Evolutionary conservation across 805 yeast genomes (phyloP), one percentile per base, ranked within the genome.

Genomic region (Cyberlindnera galapagoensis): DNA sequence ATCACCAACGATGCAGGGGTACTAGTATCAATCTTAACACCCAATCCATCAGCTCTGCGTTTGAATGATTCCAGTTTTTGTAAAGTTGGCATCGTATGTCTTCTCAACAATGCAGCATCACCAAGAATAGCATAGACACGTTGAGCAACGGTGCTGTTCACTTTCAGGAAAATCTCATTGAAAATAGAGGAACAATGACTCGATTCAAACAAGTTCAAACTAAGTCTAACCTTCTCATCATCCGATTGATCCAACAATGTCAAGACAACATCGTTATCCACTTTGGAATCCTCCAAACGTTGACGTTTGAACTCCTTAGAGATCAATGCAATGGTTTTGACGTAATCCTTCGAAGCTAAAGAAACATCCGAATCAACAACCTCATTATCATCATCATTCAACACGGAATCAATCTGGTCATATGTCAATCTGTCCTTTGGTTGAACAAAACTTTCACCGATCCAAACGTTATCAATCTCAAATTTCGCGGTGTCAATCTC

Each of bases 121-220:
- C 97, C 96, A 24, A 90, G 63, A 4, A 69, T 72, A 2, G 90
- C 74, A 48, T 80, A 80, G 11, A 81, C 61, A 46, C 71, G 76
- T 42, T 85, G 83, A 1, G 97, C 98, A 34, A 92, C 76, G 1
- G 94, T 84, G 26, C 76, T 66, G 58, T 92, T 90, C 5, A 80
- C 94, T 53, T 78, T 83, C 47, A 80, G 77, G 47, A 77, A 71
- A 20, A 92, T 67, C 58, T 92, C 97, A 28, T 79, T 71, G 18
- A 85, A 62, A 24, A 86, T 62, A 27, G 72, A 67, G 24, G 69
- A 66, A 0, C 83, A 74, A 10, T 64, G 56, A 29, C 70, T 67
- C 23, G 71, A 67, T 38, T 80, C 77, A 56, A 80, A 83, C 15
- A 86, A 71, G 51, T 86, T 86, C 52, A 84, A 63, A 43, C 76